A percentile compares a stretch with the other conserved stretches of the same genome.
These are phyloP conservation scores for Nakazawaea anatomiae DNA, from an alignment of 805 yeast species.

Conservation along the genomic window DNA sequence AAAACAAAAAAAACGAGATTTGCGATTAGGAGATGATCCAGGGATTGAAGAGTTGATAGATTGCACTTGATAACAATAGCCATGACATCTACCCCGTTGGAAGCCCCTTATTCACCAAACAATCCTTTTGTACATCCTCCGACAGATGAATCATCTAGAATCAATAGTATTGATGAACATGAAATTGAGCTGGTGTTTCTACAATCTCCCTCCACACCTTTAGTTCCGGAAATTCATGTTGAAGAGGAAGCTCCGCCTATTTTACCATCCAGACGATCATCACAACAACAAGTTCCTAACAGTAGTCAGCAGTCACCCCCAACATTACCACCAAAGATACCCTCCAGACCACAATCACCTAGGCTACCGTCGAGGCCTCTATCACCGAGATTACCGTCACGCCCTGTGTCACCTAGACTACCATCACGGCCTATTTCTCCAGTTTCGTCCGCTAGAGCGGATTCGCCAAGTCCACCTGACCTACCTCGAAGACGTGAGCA, in stretches of 20 bases:
- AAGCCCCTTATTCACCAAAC: neutral
- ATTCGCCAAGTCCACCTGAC: neutral
- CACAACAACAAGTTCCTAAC: neutral
- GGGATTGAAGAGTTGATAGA: neutral
- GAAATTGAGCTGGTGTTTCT: slow-evolving; percentile 1
- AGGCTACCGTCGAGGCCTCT: neutral
- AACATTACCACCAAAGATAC: neutral
- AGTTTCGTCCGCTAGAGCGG: no score
- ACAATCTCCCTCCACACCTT: no score
- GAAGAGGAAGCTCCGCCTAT: neutral
- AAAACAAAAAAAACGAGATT: no score
- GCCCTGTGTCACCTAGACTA: neutral
- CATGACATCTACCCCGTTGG: neutral
- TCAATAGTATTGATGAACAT: neutral
- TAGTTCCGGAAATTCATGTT: neutral
- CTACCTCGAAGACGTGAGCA: neutral
- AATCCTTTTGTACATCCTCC: neutral
- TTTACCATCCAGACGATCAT: neutral
- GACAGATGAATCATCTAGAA: neutral
- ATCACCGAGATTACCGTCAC: neutral
- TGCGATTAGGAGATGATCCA: no score
- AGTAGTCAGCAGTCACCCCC: neutral
- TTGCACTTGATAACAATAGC: neutral
- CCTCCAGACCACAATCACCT: neutral
- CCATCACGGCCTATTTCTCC: neutral